Base-by-base conservation (phyloP, 169 alveolate genomes). In the Plasmodium falciparum region DNA sequence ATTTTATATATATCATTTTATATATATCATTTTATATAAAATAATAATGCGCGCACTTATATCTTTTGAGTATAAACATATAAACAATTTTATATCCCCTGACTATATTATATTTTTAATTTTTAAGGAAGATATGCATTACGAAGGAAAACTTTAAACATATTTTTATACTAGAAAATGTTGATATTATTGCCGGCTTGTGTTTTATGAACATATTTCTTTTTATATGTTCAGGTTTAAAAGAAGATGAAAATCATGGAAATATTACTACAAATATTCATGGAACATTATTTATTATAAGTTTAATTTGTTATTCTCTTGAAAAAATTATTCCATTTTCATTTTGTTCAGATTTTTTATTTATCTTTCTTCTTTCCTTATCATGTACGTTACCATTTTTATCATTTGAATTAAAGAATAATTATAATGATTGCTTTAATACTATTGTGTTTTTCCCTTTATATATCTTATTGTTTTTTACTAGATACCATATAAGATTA, bases 241-340 rank as follows among this genome's bases (percentile, higher is more conserved):
- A 83, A 58, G 20, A 58, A 54, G 49, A 71, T 20, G 71, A 26
- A 58, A 58, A 12, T 2, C 69, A 83, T 11, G 91, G 73, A 33
- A 49, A 71, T 20, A 47, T 83, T 17, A 47, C 91, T 9, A 71
- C 86, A 20, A 69, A 59, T 83, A 62, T 83, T 45, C 86, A 83
- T 59, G 91, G 91, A 43, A 52, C 43, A 20, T 33, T 83, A 39
- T 83, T 83, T 73, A 83, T 83, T 58, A 33, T 83, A 70, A 83
- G 91, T 71, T 70, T 83, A 24, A 52, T 83, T 6, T 69, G 76
- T 50, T 83, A 33, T 70, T 43, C 85, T 7, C 33, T 83, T 29
- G 86, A 83, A 58, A 83, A 69, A 58, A 20, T 22, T 12, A 22
- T 83, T 3, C 59, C 39, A 15, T 20, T 66, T 20, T 24, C 52